phyloP scores from a whole-genome alignment of 768 basidiomycete species.

The Favolaschia claudopus region DNA sequence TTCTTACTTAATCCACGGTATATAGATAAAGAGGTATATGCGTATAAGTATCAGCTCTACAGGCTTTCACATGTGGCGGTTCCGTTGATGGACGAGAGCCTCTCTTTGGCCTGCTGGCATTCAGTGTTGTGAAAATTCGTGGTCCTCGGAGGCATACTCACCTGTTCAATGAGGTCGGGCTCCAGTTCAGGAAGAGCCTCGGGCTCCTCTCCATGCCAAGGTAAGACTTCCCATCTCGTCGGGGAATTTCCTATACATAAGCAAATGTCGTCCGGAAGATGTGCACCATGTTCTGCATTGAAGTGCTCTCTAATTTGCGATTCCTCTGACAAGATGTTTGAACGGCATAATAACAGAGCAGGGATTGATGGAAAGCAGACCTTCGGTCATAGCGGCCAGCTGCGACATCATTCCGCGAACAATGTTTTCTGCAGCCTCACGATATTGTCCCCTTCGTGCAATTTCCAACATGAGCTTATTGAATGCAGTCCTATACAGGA shows the following conservation, averaged over 20 bases:
- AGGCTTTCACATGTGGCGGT: constrained; percentile 6
- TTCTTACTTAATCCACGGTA: no score
- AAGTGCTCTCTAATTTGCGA: constrained; percentile 68
- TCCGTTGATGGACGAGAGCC: constrained; percentile 7
- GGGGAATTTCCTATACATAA: constrained; percentile 78
- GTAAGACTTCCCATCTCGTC: constrained; percentile 73
- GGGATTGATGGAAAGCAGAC: constrained; percentile 42
- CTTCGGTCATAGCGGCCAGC: constrained; percentile 70
- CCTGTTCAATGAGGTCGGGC: constrained; percentile 64
- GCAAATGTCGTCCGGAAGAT: constrained; percentile 83
- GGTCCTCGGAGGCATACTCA: no score
- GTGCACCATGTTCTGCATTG: constrained; percentile 74
- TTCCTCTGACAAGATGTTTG: constrained; percentile 62
- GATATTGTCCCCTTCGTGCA: constrained; percentile 69
- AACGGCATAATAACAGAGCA: constrained; percentile 7
- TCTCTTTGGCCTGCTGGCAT: constrained; percentile 12
- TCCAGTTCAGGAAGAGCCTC: constrained; percentile 73
- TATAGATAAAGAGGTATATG: no score
- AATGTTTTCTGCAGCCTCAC: constrained; percentile 69
- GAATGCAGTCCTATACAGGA: constrained; percentile 77
- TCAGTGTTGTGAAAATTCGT: no score
- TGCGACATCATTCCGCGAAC: constrained; percentile 72
- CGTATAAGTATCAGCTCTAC: not conserved
- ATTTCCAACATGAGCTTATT: constrained; percentile 79
- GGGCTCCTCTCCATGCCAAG: constrained; percentile 58